Evolutionary conservation across 2,329 filamentous ascomycete species (phyloP).

Genomic region (Fusarium veterinarium): DNA sequence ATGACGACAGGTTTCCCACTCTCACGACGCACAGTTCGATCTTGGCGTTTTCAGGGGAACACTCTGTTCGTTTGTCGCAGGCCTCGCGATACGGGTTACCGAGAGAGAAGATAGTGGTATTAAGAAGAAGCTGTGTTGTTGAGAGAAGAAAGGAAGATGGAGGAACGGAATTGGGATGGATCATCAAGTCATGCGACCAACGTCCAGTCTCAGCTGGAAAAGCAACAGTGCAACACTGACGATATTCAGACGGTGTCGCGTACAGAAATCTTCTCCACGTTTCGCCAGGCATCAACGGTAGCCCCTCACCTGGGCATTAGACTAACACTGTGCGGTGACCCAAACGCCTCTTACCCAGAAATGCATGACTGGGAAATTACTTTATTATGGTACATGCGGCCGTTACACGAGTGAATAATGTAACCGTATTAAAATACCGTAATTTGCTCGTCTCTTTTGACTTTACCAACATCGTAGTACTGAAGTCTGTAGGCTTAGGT

Average conservation of each 20-base stretch:
- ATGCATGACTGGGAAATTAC: neutral
- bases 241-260: conserved; percentile 21
- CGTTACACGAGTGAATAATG: neutral
- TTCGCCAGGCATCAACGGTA: conserved; percentile 13
- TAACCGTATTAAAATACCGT: neutral
- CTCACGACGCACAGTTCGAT: conserved; percentile 19
- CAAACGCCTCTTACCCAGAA: conserved; percentile 15
- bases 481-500: neutral
- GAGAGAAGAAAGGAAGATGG: neutral
- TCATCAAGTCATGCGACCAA: conserved; percentile 34
- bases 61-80: neutral
- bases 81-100: neutral
- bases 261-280: conserved; percentile 8
- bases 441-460: neutral
- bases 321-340: conserved; percentile 10
- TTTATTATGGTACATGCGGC: neutral
- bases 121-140: neutral
- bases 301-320: conserved; percentile 6
- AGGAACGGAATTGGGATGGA: conserved; percentile 8
- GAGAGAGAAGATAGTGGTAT: neutral
- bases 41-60: conserved; percentile 19
- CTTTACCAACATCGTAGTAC: neutral
- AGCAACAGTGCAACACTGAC: conserved; percentile 17
- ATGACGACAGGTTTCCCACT: conserved; percentile 33
- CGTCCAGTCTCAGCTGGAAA: conserved; percentile 23